phyloP scores from a whole-genome alignment of 1,284 basidiomycete species.

The Earliella scabrosa region DNA sequence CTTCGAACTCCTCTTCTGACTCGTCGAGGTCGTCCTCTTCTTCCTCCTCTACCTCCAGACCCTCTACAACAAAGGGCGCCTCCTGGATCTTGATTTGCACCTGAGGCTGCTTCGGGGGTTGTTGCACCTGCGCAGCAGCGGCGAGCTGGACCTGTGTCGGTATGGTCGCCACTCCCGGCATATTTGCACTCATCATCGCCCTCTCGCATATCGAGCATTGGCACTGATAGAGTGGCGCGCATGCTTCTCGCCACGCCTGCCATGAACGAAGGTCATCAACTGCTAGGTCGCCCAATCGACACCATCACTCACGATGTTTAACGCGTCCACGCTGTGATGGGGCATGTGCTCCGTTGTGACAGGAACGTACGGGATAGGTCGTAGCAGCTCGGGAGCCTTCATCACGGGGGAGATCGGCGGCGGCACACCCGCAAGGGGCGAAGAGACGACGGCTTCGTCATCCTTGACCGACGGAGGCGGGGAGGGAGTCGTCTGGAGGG shows the following conservation, averaged over 20 bases:
- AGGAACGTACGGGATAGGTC: slow-evolving; percentile 71
- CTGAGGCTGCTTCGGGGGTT: slow-evolving; percentile 14
- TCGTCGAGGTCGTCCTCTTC: slow-evolving; percentile 26
- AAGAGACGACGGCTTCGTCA: slow-evolving; percentile 35
- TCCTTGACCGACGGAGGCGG: slow-evolving; percentile 58
- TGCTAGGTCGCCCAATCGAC: background rate
- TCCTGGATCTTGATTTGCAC: slow-evolving; percentile 27
- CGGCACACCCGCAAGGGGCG: slow-evolving; percentile 28
- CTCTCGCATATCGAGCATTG: slow-evolving; percentile 72
- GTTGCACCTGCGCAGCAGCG: slow-evolving; percentile 23
- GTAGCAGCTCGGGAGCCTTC: slow-evolving; percentile 58
- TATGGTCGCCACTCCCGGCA: slow-evolving; percentile 37
- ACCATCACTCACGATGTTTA: slow-evolving; percentile 54
- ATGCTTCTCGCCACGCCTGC: slow-evolving; percentile 77
- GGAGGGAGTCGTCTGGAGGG: slow-evolving; percentile 74
- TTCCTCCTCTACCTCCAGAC: slow-evolving; percentile 24
- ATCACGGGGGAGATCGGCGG: slow-evolving; percentile 60
- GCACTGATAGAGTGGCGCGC: slow-evolving; percentile 70
- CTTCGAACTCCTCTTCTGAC: slow-evolving; percentile 24
- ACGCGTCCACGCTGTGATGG: slow-evolving; percentile 58
- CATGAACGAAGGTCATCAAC: slow-evolving; percentile 8
- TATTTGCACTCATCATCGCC: slow-evolving; percentile 51
- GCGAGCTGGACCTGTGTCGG: slow-evolving; percentile 21
- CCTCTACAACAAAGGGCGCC: slow-evolving; percentile 6
- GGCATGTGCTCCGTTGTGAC: slow-evolving; percentile 63